Evolutionary conservation across 2,329 filamentous ascomycete species (phyloP).

Genomic region (Fusarium sp.): DNA sequence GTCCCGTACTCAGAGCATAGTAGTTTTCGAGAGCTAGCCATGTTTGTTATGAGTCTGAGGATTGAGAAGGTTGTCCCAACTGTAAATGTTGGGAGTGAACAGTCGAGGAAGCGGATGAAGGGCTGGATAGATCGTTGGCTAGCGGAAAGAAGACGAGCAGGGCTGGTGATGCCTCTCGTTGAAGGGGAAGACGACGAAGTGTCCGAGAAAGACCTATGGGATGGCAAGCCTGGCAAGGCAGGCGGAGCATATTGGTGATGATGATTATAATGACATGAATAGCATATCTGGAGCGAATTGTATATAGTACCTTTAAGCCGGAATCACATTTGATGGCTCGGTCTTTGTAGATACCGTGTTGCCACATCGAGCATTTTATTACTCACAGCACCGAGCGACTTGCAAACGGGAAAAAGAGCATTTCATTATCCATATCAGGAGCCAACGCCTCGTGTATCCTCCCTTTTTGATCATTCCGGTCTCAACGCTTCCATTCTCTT

Average conservation of each 20-base stretch:
- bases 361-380: not conserved
- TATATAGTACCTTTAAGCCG: not conserved
- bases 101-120: conserved; percentile 71
- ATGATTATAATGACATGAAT: conserved; percentile 8
- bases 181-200: conserved; percentile 55
- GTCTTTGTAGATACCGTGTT: not conserved
- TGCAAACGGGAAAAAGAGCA: conserved; percentile 39
- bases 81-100: conserved; percentile 80
- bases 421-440: conserved; percentile 50
- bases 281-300: not conserved
- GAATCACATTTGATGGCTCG: not conserved
- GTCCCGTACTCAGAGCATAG: conserved; percentile 98
- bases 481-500: conserved; percentile 29
- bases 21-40: conserved; percentile 91
- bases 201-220: conserved; percentile 53
- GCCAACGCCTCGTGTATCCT: conserved; percentile 46
- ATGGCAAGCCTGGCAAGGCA: conserved; percentile 56
- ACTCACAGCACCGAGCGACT: not conserved
- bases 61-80: conserved; percentile 95
- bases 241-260: conserved; percentile 58
- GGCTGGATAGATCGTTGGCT: conserved; percentile 74
- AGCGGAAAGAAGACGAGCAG: conserved; percentile 68
- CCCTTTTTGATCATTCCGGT: conserved; percentile 36
- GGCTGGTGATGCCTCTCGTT: conserved; percentile 61
- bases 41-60: conserved; percentile 89